Conservation (phyloP, 1,139 yeast species). For the Candida dubliniensis region DNA sequence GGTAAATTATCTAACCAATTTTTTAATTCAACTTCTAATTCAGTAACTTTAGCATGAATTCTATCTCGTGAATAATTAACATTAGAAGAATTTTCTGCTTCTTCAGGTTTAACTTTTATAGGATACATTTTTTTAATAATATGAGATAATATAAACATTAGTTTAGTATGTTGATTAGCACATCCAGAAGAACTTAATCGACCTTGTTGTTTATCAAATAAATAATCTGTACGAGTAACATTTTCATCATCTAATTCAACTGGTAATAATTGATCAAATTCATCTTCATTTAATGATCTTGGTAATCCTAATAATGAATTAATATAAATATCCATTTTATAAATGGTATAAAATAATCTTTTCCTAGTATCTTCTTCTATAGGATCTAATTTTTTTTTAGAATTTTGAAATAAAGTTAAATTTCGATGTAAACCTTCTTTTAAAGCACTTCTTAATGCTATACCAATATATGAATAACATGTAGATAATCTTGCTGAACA, state of each 20-base stretch:
- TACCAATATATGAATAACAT: constrained; percentile 91
- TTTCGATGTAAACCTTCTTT: constrained; percentile 87
- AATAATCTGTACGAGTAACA: constrained; percentile 63
- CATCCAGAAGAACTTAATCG: constrained; percentile 72
- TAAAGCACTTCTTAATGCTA: constrained; percentile 81
- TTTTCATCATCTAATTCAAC: constrained; percentile 84
- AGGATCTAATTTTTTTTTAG: constrained; percentile 60
- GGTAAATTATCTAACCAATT: constrained; percentile 79
- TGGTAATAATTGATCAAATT: constrained; percentile 87
- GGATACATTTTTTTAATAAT: constrained; percentile 47
- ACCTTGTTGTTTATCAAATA: constrained; percentile 37
- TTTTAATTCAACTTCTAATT: constrained; percentile 70
- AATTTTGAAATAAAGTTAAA: constrained; percentile 52
- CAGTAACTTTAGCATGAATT: constrained; percentile 66
- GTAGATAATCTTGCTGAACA: constrained; percentile 89
- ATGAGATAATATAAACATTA: constrained; percentile 52
- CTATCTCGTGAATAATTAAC: constrained; percentile 30
- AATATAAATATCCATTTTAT: constrained; percentile 88
- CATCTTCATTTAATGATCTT: constrained; percentile 69
- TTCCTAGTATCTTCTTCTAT: constrained; percentile 85
- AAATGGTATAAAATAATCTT: constrained; percentile 82
- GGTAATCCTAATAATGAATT: constrained; percentile 91
- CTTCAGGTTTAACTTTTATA: constrained; percentile 26
- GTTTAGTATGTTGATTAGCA: constrained; percentile 81
- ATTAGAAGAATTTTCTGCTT: constrained; percentile 8